Evolutionary conservation across 1,139 yeast species (phyloP), one percentile per base, ranked within the genome.

Genomic region (Maudiozyma humilis): DNA sequence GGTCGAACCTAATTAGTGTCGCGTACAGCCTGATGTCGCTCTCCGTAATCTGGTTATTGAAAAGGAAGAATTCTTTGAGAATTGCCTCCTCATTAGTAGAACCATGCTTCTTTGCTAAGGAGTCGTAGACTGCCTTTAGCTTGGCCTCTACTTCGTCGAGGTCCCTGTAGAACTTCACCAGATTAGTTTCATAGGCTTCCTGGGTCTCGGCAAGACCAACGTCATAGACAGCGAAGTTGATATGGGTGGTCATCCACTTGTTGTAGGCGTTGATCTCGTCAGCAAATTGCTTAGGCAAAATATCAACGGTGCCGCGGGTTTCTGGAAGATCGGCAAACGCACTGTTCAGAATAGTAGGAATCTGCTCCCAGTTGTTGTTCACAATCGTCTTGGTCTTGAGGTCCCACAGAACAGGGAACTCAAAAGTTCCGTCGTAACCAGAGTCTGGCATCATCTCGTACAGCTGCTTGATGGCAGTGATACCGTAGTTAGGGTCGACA

Each of bases 21-120:
- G 88, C 77, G 67, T 64, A 88, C 47, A 88, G 73, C 52, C 96
- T 72, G 45, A 88, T 69, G 62, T 88, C 96, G 18, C 93, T 91
- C 65, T 88, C 95, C 2, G 96, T 86, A 47, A 88, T 67, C 35
- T 66, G 67, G 49, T 77, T 72, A 3, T 89, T 89, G 23, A 78
- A 59, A 12, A 65, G 63, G 62, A 64, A 52, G 44, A 55, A 45
- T 55, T 49, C 42, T 13, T 47, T 45, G 29, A 49, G 40, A 23
- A 62, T 52, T 15, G 56, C 58, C 25, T 44, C 41, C 14, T 36
- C 43, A 13, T 42, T 23, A 6, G 25, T 30, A 17, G 30, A n/a
- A 35, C 43, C 36, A 25, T 34, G 33, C 19, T 42, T 30, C 18
- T 36, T 14, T n/a, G 31, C 40, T 14, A 45, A 36, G 12, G 18